Percentiles rank a stretch among this genome's conserved stretches.
Conservation (phyloP, 257 asterid species). For the Gentiana macrophylla region DNA sequence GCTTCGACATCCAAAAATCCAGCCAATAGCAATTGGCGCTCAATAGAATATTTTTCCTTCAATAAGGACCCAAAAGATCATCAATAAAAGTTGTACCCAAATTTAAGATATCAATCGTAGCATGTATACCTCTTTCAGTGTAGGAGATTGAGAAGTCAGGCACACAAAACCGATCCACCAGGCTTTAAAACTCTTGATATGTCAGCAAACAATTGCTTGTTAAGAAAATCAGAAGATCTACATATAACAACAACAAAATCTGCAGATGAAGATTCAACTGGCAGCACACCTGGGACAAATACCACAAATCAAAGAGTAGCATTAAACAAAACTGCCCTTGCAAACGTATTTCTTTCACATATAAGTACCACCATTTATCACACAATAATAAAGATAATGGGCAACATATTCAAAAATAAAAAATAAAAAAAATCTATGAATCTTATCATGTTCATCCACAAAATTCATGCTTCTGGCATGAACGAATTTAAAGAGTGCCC, state of each 20-base stretch:
- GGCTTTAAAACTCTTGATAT: conserved; percentile 58
- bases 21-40: conserved; percentile 63
- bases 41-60: conserved; percentile 54
- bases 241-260: conserved; percentile 40
- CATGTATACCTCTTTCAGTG: conserved; percentile 27
- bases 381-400: too few relatives aligned
- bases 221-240: conserved; percentile 43
- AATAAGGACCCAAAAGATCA: conserved; percentile 13
- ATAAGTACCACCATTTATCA: too few relatives aligned
- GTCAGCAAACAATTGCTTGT: conserved; percentile 40
- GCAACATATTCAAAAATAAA: too few relatives aligned
- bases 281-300: conserved; percentile 36
- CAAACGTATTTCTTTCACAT: background rate
- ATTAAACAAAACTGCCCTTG: background rate
- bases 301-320: background rate
- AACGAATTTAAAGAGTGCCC: too few relatives aligned
- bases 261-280: conserved; percentile 47
- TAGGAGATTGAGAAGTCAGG: conserved; percentile 28
- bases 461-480: too few relatives aligned
- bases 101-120: too few relatives aligned
- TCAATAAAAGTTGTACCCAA: background rate
- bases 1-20: conserved; percentile 65
- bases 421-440: too few relatives aligned
- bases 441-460: too few relatives aligned
- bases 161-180: conserved; percentile 51